phyloP scores from a whole-genome alignment of 495 filamentous ascomycete species.

The Aspergillus conjunctus region DNA sequence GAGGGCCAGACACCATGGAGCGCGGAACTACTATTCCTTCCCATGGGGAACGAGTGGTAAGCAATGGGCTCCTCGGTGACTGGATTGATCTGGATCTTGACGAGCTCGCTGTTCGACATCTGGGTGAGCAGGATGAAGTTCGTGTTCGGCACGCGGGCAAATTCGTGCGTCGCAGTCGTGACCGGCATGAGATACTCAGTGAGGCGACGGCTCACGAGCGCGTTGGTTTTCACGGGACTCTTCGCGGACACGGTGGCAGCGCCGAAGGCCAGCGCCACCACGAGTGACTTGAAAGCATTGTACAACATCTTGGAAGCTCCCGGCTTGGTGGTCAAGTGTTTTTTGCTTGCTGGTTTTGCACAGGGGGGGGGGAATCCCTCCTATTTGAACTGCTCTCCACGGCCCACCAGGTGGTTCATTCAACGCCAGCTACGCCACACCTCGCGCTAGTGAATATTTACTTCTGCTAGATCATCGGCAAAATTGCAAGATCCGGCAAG shows the following conservation, averaged over 20 bases:
- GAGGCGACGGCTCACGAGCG: conserved; percentile 26
- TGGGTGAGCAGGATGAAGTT: conserved; percentile 27
- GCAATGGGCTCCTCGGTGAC: conserved; percentile 26
- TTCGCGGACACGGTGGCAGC: background rate
- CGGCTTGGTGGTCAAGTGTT: background rate
- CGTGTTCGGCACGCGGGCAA: conserved; percentile 27
- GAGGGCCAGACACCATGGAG: conserved; percentile 29
- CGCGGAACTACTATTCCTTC: conserved; percentile 20
- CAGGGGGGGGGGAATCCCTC: background rate
- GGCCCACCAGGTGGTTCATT: background rate
- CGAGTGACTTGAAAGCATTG: conserved; percentile 6
- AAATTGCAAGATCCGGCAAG: no score
- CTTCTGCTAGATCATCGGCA: no score
- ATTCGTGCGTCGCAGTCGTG: conserved; percentile 25
- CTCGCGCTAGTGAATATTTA: background rate
- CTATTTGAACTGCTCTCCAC: background rate
- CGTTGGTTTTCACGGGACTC: conserved; percentile 1
- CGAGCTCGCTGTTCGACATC: conserved; percentile 27
- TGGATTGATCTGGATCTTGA: conserved; percentile 29
- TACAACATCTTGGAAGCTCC: conserved; percentile 1
- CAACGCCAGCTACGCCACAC: background rate
- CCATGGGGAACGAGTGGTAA: conserved; percentile 26
- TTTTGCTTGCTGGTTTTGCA: background rate
- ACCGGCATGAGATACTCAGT: conserved; percentile 29
- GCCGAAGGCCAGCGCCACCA: conserved; percentile 6